phyloP scores from a whole-genome alignment of 805 yeast genomes.

The Priceomyces haplophilus region DNA sequence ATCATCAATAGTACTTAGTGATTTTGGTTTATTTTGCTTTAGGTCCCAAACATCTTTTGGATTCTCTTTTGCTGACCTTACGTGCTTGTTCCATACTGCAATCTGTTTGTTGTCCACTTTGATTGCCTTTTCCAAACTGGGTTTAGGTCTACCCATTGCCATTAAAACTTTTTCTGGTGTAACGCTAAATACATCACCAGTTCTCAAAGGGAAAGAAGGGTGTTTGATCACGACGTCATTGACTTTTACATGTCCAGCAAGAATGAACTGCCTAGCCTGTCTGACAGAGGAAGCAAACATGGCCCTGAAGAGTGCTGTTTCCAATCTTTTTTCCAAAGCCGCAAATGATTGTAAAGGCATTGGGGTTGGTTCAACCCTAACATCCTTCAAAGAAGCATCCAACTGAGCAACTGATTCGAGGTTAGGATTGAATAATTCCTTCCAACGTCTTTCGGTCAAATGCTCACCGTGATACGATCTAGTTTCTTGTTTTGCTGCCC shows the following conservation, averaged over 20 bases:
- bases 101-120: conserved; percentile 72
- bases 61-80: conserved; percentile 52
- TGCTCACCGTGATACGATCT: conserved; percentile 96
- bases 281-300: conserved; percentile 91
- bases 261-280: conserved; percentile 87
- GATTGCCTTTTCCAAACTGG: conserved; percentile 64
- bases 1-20: conserved; percentile 28
- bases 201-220: conserved; percentile 71
- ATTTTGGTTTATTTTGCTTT: conserved; percentile 39
- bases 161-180: conserved; percentile 79
- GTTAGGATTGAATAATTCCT: conserved; percentile 62
- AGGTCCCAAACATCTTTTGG: conserved; percentile 58
- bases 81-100: conserved; percentile 70
- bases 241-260: conserved; percentile 78
- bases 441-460: conserved; percentile 80
- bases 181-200: conserved; percentile 87
- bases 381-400: conserved; percentile 73
- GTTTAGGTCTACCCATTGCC: conserved; percentile 85
- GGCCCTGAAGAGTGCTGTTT: conserved; percentile 84
- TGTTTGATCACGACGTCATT: conserved; percentile 77
- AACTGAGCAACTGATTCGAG: conserved; percentile 85
- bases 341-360: conserved; percentile 86
- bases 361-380: conserved; percentile 62
- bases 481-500: conserved; percentile 87
- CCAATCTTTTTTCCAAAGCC: conserved; percentile 81